Percentiles rank a stretch among this genome's conserved stretches.
phyloP scores from a whole-genome alignment of 768 basidiomycete genomes.

The Termitomyces sp. region DNA sequence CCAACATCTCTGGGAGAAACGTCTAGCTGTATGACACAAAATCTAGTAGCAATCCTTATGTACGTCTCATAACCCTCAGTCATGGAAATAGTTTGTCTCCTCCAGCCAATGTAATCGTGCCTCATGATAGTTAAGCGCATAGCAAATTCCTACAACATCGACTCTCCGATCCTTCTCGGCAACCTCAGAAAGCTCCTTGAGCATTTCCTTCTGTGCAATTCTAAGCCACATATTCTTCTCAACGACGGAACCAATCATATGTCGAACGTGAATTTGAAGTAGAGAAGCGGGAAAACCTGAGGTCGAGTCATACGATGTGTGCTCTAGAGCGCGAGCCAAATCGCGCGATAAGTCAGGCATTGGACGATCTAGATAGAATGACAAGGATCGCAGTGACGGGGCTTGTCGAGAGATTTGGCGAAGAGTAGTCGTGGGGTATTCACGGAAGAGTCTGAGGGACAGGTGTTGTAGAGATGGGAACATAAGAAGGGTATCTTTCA shows the following conservation, averaged over 20 bases:
- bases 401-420: constrained; percentile 19
- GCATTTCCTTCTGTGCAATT: constrained; percentile 3
- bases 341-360: constrained; percentile 15
- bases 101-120: constrained; percentile 4
- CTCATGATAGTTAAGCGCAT: not conserved
- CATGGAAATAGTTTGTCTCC: not conserved
- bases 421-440: constrained; percentile 20
- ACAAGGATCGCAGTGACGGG: constrained; percentile 16
- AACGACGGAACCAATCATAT: constrained; percentile 2
- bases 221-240: constrained; percentile 10
- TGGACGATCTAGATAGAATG: constrained; percentile 15
- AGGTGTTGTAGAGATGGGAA: constrained; percentile 21
- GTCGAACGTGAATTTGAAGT: constrained; percentile 12
- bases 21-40: not conserved
- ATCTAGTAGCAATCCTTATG: not conserved
- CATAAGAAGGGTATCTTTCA: constrained; percentile 1
- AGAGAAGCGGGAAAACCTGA: constrained; percentile 9
- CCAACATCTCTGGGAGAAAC: not conserved
- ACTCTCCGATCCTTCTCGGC: constrained; percentile 1
- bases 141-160: not conserved
- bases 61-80: not conserved
- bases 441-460: constrained; percentile 17
- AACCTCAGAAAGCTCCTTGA: constrained; percentile 1
- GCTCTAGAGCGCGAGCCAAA: constrained; percentile 9
- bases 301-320: not conserved